phyloP scores from a whole-genome alignment of 1,139 yeast genomes.

The Kurtzmaniella quercitrusa region DNA sequence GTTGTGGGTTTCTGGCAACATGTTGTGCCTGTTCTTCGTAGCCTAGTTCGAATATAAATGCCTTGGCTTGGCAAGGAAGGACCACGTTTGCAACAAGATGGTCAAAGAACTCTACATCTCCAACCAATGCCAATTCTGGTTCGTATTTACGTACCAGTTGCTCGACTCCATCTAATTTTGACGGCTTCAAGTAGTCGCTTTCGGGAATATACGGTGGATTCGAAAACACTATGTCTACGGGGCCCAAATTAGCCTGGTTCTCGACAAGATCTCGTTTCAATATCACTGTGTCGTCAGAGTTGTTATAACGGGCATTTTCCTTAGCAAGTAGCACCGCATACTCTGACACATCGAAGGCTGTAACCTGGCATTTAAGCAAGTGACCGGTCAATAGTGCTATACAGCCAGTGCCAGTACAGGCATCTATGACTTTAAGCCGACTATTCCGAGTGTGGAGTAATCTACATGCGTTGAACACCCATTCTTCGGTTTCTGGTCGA shows the following conservation, averaged over 20 bases:
- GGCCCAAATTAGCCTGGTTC: neutral
- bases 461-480: constrained; percentile 43
- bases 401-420: constrained; percentile 93
- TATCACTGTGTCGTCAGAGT: neutral
- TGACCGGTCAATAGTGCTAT: constrained; percentile 53
- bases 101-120: constrained; percentile 66
- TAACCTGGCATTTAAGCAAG: constrained; percentile 19
- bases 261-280: constrained; percentile 2
- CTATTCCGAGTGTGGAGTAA: neutral
- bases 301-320: constrained; percentile 30
- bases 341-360: constrained; percentile 52
- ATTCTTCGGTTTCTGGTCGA: constrained; percentile 93
- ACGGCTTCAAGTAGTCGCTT: constrained; percentile 30
- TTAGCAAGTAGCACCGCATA: constrained; percentile 49
- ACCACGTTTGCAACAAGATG: constrained; percentile 47
- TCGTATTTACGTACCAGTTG: constrained; percentile 67
- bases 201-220: constrained; percentile 87
- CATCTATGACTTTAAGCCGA: constrained; percentile 49
- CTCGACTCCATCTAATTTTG: constrained; percentile 37
- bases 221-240: constrained; percentile 56
- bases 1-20: constrained; percentile 12
- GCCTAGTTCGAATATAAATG: constrained; percentile 41
- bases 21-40: constrained; percentile 29
- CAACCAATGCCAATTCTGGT: constrained; percentile 73
- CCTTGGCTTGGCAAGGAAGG: constrained; percentile 31